These are phyloP conservation scores for Agastache rugosa DNA, from an alignment of 257 asterid genomes.

Conservation along the genomic window DNA sequence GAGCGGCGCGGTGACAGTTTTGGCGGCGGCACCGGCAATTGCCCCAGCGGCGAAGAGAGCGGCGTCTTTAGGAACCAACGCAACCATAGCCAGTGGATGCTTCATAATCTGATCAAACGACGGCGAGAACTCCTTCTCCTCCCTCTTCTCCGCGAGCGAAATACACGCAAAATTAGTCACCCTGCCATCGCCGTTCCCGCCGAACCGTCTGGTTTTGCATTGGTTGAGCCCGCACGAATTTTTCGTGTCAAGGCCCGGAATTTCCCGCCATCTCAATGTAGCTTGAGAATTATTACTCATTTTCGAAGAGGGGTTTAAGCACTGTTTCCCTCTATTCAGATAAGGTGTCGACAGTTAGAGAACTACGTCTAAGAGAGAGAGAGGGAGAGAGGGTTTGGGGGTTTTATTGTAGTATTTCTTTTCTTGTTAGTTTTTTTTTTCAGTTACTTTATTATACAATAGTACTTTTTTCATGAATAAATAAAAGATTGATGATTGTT, in stretches of 20 bases:
- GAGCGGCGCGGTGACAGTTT: slow-evolving; percentile 92
- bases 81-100: slow-evolving; percentile 76
- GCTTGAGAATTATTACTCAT: slow-evolving; percentile 52
- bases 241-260: slow-evolving; percentile 61
- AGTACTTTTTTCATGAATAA: not conserved
- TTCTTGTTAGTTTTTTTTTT: not conserved
- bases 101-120: slow-evolving; percentile 68
- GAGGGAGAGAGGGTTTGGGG: slow-evolving; percentile 22
- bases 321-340: slow-evolving; percentile 36
- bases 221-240: slow-evolving; percentile 37
- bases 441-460: not conserved
- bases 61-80: slow-evolving; percentile 80
- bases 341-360: slow-evolving; percentile 40
- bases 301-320: slow-evolving; percentile 13
- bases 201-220: slow-evolving; percentile 39
- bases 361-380: not conserved
- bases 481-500: not conserved
- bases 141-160: slow-evolving; percentile 63
- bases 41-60: slow-evolving; percentile 97
- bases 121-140: slow-evolving; percentile 58
- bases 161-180: slow-evolving; percentile 67
- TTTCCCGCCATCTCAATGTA: slow-evolving; percentile 55
- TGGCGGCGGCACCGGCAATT: slow-evolving; percentile 89
- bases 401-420: not conserved
- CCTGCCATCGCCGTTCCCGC: slow-evolving; percentile 25